Base-by-base conservation (phyloP, 257 asterid genomes). In the Nicotiana otophora region DNA sequence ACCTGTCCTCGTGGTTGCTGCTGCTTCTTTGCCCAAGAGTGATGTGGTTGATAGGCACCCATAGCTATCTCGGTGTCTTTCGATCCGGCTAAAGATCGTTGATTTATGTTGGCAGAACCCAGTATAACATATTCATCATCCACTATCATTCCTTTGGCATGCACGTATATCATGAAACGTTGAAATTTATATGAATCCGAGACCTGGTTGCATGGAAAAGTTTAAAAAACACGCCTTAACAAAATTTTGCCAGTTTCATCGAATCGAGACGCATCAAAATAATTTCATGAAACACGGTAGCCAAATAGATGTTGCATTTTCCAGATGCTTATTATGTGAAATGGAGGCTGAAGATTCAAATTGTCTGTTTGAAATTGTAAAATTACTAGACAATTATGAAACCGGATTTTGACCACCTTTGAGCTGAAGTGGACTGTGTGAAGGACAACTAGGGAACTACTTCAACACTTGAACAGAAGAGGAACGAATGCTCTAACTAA, bases 11-110 rank as follows among this genome's bases (percentile, higher is more conserved):
- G 92, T 62, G 98, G 98, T 86, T 87, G 96, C 55, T 65, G 83
- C 78, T 85, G 85, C 83, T 90, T 89, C 82, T 83, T 87, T 55
- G 81, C 83, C 97, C 97, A 89, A 28, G 91, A 85, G 70, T 90
- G 92, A 79, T 91, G 93, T 51, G 97, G 96, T 86, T 95, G 98
- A 91, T 93, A 95, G 30, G 97, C 95, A 76, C 98, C 98, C 98
- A 92, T 95, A 54, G 97, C 97, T 83, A 95, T 92, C 90, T 95
- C 98, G 0, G 97, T 92, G 89, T 95, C 98, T 82, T 93, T 95
- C 5, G 98, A 81, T 72, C 97, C 98, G 61, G 97, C 98, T 97
- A 93, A 90, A 19, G 98, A 95, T 88, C 98, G 88, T 85, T 95
- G 98, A 86, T 95, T 95, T 82, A 95, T 90, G 85, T 93, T 95